A percentile compares a stretch with the other conserved stretches of the same genome.
These are phyloP conservation scores for Xylaria hypoxylon DNA, from an alignment of 2,329 filamentous ascomycete species.

Conservation along the genomic window DNA sequence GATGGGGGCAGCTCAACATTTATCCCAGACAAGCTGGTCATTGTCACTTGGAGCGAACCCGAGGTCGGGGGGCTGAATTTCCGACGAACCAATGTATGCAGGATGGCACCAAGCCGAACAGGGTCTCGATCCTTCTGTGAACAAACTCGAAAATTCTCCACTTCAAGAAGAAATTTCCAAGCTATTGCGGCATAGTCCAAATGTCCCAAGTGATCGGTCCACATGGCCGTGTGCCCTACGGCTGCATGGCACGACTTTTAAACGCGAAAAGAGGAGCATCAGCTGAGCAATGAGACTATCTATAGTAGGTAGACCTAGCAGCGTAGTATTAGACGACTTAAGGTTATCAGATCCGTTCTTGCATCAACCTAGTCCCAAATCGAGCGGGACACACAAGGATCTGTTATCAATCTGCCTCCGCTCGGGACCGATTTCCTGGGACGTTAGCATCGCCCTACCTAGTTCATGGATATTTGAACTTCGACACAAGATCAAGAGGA, in stretches of 20 bases:
- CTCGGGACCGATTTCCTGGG: background rate
- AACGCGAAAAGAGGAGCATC: conserved; percentile 8
- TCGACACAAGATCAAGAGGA: no score
- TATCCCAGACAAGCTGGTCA: background rate
- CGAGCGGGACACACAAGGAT: background rate
- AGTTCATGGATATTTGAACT: no score
- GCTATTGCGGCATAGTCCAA: conserved; percentile 7
- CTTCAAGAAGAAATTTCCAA: conserved; percentile 9
- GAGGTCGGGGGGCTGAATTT: conserved; percentile 1
- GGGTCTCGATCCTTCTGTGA: conserved; percentile 18
- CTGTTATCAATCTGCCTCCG: conserved; percentile 10
- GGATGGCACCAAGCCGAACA: background rate
- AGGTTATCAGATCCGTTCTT: conserved; percentile 30
- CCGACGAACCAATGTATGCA: conserved; percentile 1
- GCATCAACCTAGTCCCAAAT: conserved; percentile 10
- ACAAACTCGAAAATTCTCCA: background rate
- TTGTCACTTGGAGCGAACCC: conserved; percentile 17
- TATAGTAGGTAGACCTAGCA: background rate
- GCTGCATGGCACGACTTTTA: conserved; percentile 7
- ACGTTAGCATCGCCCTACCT: no score
- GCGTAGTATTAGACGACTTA: conserved; percentile 1
- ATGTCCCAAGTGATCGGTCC: background rate
- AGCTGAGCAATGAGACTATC: conserved; percentile 13
- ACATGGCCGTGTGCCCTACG: conserved; percentile 6
- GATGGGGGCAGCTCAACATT: background rate